A percentile compares a stretch with the other conserved stretches of the same genome.
Evolutionary conservation across 1,139 yeast genomes (phyloP).

Genomic region (Debaryomyces psychrophilus): DNA sequence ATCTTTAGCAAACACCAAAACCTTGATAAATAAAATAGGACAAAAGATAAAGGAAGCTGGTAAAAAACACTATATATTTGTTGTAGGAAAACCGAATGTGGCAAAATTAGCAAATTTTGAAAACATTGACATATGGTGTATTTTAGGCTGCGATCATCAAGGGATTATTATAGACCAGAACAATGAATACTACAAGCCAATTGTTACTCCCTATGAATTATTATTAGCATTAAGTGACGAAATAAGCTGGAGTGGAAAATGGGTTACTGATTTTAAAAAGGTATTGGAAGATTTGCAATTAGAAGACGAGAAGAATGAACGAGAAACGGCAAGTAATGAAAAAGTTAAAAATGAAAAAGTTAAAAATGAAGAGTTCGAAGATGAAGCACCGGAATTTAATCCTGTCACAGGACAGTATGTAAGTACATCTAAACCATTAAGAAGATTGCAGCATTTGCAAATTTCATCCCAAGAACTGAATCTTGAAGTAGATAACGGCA

Average conservation of each 20-base stretch:
- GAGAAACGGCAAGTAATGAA: constrained; percentile 15
- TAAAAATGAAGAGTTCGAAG: constrained; percentile 40
- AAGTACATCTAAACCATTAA: constrained; percentile 71
- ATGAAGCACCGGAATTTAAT: constrained; percentile 81
- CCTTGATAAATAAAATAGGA: constrained; percentile 61
- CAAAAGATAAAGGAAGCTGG: constrained; percentile 70
- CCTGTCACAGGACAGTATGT: constrained; percentile 83
- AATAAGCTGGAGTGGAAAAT: constrained; percentile 86
- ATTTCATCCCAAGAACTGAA: constrained; percentile 45
- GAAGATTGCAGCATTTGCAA: constrained; percentile 66
- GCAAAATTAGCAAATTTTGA: constrained; percentile 96
- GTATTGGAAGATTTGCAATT: constrained; percentile 42
- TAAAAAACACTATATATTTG: constrained; percentile 90
- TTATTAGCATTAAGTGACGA: constrained; percentile 76
- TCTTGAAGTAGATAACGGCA: constrained; percentile 17
- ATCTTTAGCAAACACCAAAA: constrained; percentile 72
- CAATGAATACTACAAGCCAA: constrained; percentile 85
- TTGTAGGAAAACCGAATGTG: constrained; percentile 98
- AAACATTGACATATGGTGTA: constrained; percentile 88
- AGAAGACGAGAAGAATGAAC: constrained; percentile 27
- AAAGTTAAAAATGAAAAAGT: constrained; percentile 19
- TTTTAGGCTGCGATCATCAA: constrained; percentile 92
- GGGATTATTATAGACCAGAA: constrained; percentile 82
- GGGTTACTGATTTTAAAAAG: constrained; percentile 79
- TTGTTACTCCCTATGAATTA: constrained; percentile 91